Conservation (phyloP, 257 asterid species). For the Buddleja alternifolia region DNA sequence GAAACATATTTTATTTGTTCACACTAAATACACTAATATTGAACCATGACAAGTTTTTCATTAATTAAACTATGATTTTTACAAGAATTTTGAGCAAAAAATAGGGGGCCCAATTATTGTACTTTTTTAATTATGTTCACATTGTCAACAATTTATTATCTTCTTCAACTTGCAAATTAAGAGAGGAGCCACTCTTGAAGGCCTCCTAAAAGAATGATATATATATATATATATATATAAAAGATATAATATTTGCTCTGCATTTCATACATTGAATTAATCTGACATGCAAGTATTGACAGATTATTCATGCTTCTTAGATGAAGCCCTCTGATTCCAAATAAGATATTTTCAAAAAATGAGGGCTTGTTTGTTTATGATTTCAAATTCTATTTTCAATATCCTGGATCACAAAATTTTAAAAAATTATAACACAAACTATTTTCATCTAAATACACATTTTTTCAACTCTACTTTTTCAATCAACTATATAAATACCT, state of each 20-base stretch:
- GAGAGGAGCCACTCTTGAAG: not conserved
- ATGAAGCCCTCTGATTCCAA: conserved; percentile 29
- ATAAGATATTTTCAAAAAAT: conserved; percentile 8
- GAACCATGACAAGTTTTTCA: conserved; percentile 15
- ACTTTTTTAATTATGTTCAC: not conserved
- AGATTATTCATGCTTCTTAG: conserved; percentile 27
- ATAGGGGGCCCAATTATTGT: not conserved
- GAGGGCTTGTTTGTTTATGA: no score
- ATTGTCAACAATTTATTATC: not conserved
- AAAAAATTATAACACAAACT: no score
- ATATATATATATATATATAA: not conserved
- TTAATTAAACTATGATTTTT: not conserved
- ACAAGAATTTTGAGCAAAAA: not conserved
- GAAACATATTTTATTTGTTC: conserved; percentile 32
- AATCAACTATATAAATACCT: no score
- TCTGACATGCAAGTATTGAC: conserved; percentile 7
- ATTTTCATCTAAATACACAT: no score
- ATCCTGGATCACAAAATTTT: no score
- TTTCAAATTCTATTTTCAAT: no score
- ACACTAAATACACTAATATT: conserved; percentile 1
- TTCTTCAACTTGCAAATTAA: not conserved
- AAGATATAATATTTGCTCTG: not conserved
- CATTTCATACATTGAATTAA: not conserved
- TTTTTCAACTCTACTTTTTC: no score
- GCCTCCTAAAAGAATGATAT: no score